Conservation (phyloP, 305 asterid species). For the Fraxinus nigra region DNA sequence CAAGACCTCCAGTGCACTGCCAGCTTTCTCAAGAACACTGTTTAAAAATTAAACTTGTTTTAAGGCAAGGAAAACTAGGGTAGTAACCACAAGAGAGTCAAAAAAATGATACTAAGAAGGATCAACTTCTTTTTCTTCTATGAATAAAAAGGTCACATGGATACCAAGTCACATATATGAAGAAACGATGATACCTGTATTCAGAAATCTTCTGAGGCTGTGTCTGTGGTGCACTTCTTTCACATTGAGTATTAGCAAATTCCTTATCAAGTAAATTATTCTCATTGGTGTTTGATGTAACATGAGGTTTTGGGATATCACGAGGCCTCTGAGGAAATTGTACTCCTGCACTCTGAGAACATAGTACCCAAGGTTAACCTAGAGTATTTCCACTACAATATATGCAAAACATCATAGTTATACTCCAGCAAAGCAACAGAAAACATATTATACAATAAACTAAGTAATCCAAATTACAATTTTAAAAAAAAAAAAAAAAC, state of each 20-base stretch:
- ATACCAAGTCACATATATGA: background rate
- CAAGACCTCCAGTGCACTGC: constrained; percentile 80
- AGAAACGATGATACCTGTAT: constrained; percentile 51
- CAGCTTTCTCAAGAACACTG: constrained; percentile 90
- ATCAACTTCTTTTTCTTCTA: constrained; percentile 2
- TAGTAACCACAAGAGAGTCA: background rate
- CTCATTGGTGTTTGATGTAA: constrained; percentile 36
- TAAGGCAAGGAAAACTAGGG: background rate
- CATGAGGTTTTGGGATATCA: constrained; percentile 41
- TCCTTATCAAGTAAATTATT: constrained; percentile 39
- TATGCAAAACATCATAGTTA: background rate
- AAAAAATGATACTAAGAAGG: background rate
- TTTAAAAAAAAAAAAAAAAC: background rate
- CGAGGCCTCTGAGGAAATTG: constrained; percentile 73
- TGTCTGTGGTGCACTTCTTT: constrained; percentile 39
- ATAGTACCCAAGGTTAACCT: background rate
- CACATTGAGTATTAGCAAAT: constrained; percentile 41
- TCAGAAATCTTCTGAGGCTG: constrained; percentile 57
- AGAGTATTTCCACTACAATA: background rate
- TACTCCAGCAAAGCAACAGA: background rate
- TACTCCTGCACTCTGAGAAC: constrained; percentile 85
- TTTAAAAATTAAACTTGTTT: background rate
- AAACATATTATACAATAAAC: background rate
- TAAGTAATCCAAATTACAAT: background rate
- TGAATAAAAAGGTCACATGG: background rate